These are phyloP conservation scores for Hansenula sp. DNA, from an alignment of 1,139 yeast genomes.

Conservation along the genomic window DNA sequence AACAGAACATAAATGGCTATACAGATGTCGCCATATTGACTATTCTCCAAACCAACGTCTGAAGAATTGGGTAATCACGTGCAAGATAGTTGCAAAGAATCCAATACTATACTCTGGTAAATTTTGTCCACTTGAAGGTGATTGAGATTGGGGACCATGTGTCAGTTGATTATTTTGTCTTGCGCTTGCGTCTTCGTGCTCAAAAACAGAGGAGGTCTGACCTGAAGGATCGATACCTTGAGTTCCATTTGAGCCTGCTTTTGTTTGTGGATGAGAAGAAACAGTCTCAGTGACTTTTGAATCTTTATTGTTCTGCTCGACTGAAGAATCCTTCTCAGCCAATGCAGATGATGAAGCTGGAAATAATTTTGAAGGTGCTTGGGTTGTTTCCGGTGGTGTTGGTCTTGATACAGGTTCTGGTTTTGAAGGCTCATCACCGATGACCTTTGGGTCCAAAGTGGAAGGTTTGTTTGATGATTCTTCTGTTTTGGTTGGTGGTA, in stretches of 20 bases:
- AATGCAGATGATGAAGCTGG: background rate
- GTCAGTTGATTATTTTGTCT: background rate
- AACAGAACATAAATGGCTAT: too few species aligned
- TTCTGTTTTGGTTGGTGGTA: background rate
- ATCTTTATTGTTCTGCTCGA: too few species aligned
- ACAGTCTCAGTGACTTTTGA: background rate
- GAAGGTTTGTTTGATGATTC: constrained; percentile 1
- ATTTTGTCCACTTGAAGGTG: constrained; percentile 1
- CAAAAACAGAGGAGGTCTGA: background rate
- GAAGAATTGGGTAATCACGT: constrained; percentile 2
- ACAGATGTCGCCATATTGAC: background rate
- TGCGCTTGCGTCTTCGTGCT: background rate
- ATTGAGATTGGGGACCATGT: background rate
- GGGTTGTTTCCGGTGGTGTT: constrained; percentile 1
- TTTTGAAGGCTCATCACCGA: background rate
- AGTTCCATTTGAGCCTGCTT: background rate
- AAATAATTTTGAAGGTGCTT: background rate
- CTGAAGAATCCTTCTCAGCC: background rate
- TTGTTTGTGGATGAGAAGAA: background rate
- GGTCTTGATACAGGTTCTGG: constrained; percentile 3
- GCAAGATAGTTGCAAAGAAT: constrained; percentile 1
- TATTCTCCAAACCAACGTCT: constrained; percentile 1
- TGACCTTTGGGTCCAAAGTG: background rate
- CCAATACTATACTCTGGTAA: constrained; percentile 1
- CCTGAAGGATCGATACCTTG: background rate